A percentile compares a stretch with the other conserved stretches of the same genome.
Evolutionary conservation across 2,329 filamentous ascomycete genomes (phyloP).

Genomic region (Akanthomyces lecanii): DNA sequence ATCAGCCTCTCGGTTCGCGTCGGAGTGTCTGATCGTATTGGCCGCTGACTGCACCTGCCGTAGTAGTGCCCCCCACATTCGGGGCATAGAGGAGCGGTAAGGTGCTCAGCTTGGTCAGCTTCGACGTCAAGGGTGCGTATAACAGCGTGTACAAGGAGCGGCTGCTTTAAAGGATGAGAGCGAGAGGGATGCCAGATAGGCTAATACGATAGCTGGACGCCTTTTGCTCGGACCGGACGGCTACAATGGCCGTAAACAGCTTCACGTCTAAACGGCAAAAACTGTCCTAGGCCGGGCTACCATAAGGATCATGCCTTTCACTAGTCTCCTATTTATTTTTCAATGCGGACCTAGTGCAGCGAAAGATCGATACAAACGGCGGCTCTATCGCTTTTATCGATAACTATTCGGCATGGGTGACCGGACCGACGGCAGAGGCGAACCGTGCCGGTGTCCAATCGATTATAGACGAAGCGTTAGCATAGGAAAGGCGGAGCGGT

Average conservation of each 20-base stretch:
- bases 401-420: no score
- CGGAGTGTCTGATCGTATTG: no score
- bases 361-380: constrained; percentile 23
- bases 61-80: no score
- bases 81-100: constrained; percentile 15
- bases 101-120: constrained; percentile 29
- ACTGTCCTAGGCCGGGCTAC: constrained; percentile 25
- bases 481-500: no score
- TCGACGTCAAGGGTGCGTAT: constrained; percentile 38
- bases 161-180: constrained; percentile 21
- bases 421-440: no score
- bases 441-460: no score
- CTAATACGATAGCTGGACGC: constrained; percentile 22
- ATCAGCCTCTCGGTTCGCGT: no score
- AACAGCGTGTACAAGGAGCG: constrained; percentile 36
- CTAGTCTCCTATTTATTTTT: constrained; percentile 34
- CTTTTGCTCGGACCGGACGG: constrained; percentile 25
- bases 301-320: constrained; percentile 33
- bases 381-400: no score
- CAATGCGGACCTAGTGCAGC: constrained; percentile 34
- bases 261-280: constrained; percentile 16
- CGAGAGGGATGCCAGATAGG: constrained; percentile 22
- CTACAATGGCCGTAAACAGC: constrained; percentile 23
- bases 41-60: no score
- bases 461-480: no score